These are phyloP conservation scores for Ophiostoma tasmaniense DNA, from an alignment of 2,329 filamentous ascomycete genomes.

Conservation along the genomic window DNA sequence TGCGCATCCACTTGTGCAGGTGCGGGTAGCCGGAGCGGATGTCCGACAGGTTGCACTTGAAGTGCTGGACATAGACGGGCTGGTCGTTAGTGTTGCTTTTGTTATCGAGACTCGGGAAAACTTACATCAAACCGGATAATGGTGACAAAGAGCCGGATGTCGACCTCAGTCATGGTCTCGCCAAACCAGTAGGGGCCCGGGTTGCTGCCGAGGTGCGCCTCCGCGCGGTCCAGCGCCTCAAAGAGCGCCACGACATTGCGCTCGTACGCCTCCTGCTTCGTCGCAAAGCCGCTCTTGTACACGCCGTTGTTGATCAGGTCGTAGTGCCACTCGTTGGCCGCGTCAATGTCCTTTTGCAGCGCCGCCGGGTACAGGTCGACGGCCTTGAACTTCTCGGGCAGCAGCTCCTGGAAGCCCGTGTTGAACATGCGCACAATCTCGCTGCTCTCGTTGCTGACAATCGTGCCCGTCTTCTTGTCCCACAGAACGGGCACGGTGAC, in stretches of 20 bases:
- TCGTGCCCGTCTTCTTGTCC: conserved; percentile 64
- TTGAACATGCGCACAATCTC: conserved; percentile 92
- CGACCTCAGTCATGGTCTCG: conserved; percentile 66
- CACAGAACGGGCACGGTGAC: conserved; percentile 86
- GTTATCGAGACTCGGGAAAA: conserved; percentile 5
- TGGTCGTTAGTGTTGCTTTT: conserved; percentile 20
- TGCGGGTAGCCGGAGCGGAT: conserved; percentile 76
- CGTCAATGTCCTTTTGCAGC: conserved; percentile 63
- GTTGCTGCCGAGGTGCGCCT: conserved; percentile 51
- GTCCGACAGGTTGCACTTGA: conserved; percentile 79
- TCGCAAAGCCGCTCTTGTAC: conserved; percentile 75
- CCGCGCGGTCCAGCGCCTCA: conserved; percentile 64
- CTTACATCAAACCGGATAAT: conserved; percentile 61
- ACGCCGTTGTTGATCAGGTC: conserved; percentile 63
- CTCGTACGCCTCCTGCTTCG: conserved; percentile 74
- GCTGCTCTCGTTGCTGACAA: conserved; percentile 86
- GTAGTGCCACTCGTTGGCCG: conserved; percentile 74
- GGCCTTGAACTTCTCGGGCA: conserved; percentile 50
- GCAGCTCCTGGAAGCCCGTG: conserved; percentile 65
- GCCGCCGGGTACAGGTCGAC: conserved; percentile 60
- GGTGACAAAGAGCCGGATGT: conserved; percentile 67
- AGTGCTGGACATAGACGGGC: conserved; percentile 76
- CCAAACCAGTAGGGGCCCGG: conserved; percentile 68
- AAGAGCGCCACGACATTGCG: conserved; percentile 64
- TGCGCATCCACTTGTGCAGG: conserved; percentile 71